Percentiles rank a stretch among this genome's conserved stretches.
phyloP scores from a whole-genome alignment of 2,329 filamentous ascomycete genomes.

The Colletotrichum destructivum region DNA sequence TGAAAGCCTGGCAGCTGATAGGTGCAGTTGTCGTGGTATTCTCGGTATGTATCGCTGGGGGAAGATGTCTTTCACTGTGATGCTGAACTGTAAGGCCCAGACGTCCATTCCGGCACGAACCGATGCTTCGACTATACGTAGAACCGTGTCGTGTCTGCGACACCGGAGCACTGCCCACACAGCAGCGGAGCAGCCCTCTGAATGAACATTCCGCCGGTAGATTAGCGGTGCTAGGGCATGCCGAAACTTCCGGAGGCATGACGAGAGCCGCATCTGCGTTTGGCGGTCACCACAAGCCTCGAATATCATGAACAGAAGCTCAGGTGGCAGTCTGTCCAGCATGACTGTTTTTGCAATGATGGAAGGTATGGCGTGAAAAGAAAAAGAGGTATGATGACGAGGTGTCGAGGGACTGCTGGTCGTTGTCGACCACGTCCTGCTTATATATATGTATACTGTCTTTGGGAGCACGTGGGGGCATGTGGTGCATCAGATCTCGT shows the following conservation, averaged over 20 bases:
- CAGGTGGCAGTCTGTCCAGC: constrained; percentile 7
- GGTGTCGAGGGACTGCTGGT: background rate
- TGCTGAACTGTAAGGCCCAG: constrained; percentile 6
- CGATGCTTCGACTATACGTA: background rate
- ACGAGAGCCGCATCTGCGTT: no score
- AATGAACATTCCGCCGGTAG: no score
- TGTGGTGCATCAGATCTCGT: background rate
- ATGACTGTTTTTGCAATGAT: background rate
- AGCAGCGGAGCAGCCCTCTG: constrained; percentile 17
- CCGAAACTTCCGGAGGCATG: no score
- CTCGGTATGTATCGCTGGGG: background rate
- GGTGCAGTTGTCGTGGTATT: no score
- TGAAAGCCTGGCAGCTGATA: no score
- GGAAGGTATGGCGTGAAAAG: background rate
- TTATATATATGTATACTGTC: background rate
- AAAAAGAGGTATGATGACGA: background rate
- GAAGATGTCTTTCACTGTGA: constrained; percentile 9
- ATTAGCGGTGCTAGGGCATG: no score
- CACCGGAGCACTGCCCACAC: background rate
- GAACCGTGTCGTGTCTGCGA: background rate
- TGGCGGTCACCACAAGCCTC: no score
- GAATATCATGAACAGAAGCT: constrained; percentile 11
- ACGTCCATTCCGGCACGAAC: constrained; percentile 2
- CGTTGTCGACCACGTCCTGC: background rate
- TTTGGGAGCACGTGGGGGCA: background rate